Evolutionary conservation across 345 rosid species (phyloP).

Genomic region (Ailanthus altissimus): DNA sequence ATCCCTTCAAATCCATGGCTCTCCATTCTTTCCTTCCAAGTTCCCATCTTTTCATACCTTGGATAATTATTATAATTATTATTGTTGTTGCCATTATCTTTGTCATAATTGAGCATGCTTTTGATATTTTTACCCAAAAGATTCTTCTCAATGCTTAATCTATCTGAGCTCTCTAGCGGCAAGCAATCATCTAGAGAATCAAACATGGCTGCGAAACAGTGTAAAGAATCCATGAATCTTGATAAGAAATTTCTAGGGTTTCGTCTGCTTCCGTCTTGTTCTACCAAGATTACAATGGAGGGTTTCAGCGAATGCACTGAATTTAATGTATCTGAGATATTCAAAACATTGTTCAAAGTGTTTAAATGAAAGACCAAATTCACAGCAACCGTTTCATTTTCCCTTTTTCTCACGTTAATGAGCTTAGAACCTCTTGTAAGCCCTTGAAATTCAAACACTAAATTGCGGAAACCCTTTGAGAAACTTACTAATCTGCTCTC

Average conservation of each 20-base stretch:
- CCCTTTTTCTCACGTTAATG: constrained; percentile 39
- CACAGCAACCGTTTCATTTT: constrained; percentile 57
- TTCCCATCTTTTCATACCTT: constrained; percentile 51
- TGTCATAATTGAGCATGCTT: constrained; percentile 42
- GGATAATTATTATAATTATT: constrained; percentile 1
- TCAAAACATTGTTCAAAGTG: constrained; percentile 26
- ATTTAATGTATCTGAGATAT: constrained; percentile 47
- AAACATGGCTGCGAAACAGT: constrained; percentile 68
- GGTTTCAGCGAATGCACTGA: constrained; percentile 48
- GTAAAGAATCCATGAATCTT: constrained; percentile 66
- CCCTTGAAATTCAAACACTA: constrained; percentile 63
- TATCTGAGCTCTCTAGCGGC: constrained; percentile 51
- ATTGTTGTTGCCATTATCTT: not conserved
- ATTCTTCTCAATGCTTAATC: constrained; percentile 62
- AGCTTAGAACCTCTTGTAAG: constrained; percentile 40
- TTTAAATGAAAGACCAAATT: constrained; percentile 60
- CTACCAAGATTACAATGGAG: constrained; percentile 50
- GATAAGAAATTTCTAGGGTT: constrained; percentile 48
- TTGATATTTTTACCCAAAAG: constrained; percentile 65
- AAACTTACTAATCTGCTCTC: constrained; percentile 58
- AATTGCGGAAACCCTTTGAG: constrained; percentile 44
- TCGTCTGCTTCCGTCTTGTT: constrained; percentile 51
- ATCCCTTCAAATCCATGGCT: constrained; percentile 52
- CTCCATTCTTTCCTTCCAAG: constrained; percentile 69
- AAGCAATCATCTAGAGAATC: constrained; percentile 69